A percentile compares a stretch with the other conserved stretches of the same genome.
Evolutionary conservation across 2,329 filamentous ascomycete species (phyloP).

Genomic region (Chrysoporthe puriensis): DNA sequence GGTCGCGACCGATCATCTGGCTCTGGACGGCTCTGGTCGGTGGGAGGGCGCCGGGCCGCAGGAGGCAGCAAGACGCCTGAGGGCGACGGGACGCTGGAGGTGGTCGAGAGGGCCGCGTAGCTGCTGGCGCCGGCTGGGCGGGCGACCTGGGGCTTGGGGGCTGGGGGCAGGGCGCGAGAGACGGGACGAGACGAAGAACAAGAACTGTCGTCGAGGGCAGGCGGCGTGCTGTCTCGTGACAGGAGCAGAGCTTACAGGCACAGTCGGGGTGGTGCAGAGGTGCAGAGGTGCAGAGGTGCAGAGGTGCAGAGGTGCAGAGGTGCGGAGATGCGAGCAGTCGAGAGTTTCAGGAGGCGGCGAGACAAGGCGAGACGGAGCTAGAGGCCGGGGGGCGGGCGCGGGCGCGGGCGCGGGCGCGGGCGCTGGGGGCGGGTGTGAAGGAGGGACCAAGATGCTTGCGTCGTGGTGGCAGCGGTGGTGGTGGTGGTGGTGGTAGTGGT

Average conservation of each 20-base stretch:
- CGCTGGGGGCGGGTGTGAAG: not conserved
- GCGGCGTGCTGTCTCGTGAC: too few species aligned
- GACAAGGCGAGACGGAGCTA: not conserved
- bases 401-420: too few species aligned
- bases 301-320: not conserved
- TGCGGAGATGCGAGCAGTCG: not conserved
- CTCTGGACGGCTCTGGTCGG: not conserved
- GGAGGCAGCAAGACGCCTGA: not conserved
- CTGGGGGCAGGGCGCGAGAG: not conserved
- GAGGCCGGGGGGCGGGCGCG: not conserved
- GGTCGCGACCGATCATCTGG: constrained; percentile 7
- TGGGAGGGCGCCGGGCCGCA: not conserved
- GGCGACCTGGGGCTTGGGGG: not conserved
- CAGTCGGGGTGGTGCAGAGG: not conserved
- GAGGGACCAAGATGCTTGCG: not conserved
- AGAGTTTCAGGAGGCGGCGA: not conserved
- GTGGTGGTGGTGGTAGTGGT: too few species aligned
- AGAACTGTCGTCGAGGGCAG: not conserved
- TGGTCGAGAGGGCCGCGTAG: too few species aligned
- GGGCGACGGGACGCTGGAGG: too few species aligned
- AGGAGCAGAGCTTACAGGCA: not conserved
- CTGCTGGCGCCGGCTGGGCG: not conserved
- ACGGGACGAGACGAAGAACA: not conserved
- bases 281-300: not conserved
- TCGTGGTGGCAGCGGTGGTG: too few species aligned